Percentiles rank a stretch among this genome's conserved stretches.
Evolutionary conservation across 2,329 filamentous ascomycete species (phyloP).

Genomic region (Cladophialophora yegresii): DNA sequence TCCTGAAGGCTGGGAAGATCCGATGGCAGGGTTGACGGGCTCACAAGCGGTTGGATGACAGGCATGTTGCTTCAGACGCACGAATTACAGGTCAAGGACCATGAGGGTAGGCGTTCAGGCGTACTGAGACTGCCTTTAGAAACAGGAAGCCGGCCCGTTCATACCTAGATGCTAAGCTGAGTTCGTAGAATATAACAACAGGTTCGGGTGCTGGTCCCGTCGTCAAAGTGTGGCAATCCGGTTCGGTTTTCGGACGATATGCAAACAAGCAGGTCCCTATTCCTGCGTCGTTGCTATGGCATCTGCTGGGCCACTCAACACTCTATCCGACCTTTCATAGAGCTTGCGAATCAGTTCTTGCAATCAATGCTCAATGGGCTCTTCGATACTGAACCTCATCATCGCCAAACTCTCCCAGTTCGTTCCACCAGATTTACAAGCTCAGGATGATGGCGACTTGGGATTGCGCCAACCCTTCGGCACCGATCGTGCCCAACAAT

Average conservation of each 20-base stretch:
- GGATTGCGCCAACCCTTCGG: not conserved
- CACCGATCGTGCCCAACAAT: not conserved
- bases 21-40: constrained; percentile 45
- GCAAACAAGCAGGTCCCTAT: not conserved
- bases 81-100: not conserved
- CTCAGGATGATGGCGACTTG: not conserved
- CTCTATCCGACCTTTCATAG: not conserved
- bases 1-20: constrained; percentile 46
- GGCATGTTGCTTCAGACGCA: not conserved
- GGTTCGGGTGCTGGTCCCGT: not conserved
- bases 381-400: not conserved
- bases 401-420: not conserved
- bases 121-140: not conserved
- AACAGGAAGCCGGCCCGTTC: not conserved
- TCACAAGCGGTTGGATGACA: not conserved
- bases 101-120: not conserved
- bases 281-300: not conserved
- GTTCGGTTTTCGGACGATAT: not conserved
- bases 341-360: not conserved
- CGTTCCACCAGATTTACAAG: not conserved
- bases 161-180: not conserved
- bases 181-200: not conserved
- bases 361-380: not conserved
- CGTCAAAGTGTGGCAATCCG: not conserved
- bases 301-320: not conserved